Conservation (phyloP, 768 basidiomycete species). For the Imleria badia region DNA sequence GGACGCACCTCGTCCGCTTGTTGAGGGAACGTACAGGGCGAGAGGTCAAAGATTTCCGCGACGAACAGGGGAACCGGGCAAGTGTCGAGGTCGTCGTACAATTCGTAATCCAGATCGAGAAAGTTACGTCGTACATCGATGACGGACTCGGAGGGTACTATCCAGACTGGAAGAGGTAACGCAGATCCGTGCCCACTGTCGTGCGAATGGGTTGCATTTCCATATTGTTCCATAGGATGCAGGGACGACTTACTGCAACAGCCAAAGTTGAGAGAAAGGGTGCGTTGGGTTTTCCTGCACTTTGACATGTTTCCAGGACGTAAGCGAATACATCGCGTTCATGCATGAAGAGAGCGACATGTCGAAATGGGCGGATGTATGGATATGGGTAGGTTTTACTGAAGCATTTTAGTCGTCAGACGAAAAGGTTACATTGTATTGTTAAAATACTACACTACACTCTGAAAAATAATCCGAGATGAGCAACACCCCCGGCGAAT, state of each 20-base stretch:
- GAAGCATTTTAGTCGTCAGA: not conserved
- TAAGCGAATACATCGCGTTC: no score
- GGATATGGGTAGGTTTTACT: not conserved
- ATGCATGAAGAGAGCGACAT: not conserved
- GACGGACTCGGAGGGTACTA: not conserved
- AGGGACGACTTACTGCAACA: constrained; percentile 2
- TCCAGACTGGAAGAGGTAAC: not conserved
- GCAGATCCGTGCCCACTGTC: constrained; percentile 6
- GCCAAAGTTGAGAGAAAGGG: constrained; percentile 1
- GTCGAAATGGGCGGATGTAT: not conserved
- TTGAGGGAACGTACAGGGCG: not conserved
- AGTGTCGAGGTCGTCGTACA: not conserved
- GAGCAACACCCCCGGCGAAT: not conserved
- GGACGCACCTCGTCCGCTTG: not conserved
- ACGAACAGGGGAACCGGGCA: not conserved
- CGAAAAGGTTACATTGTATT: not conserved
- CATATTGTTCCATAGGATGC: not conserved
- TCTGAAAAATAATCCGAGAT: not conserved
- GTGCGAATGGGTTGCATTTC: not conserved
- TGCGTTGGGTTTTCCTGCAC: not conserved
- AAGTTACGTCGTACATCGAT: not conserved
- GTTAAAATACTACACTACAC: not conserved
- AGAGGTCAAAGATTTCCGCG: not conserved
- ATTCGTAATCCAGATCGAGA: not conserved
- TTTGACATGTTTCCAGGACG: not conserved